phyloP scores from a whole-genome alignment of 495 filamentous ascomycete genomes.

The Hypoxylon rickii region DNA sequence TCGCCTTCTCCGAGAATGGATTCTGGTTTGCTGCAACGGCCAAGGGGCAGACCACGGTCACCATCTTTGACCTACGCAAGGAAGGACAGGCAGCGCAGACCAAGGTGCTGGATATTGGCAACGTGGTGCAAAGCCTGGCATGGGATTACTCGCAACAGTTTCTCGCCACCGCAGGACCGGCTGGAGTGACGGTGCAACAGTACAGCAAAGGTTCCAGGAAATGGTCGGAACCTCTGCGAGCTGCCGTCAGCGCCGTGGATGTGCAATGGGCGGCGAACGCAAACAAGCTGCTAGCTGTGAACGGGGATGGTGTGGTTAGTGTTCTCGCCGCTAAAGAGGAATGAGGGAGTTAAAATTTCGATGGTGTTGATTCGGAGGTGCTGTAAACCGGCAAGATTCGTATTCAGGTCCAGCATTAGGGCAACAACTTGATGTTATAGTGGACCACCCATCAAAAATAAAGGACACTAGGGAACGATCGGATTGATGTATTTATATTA shows the following conservation, averaged over 20 bases:
- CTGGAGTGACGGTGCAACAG: constrained; percentile 82
- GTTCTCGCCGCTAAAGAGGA: constrained; percentile 56
- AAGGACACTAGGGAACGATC: no score
- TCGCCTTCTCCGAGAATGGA: constrained; percentile 97
- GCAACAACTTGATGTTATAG: no score
- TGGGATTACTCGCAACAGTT: constrained; percentile 98
- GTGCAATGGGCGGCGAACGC: constrained; percentile 78
- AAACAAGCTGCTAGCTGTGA: constrained; percentile 74
- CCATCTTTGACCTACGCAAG: constrained; percentile 91
- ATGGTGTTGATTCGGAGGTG: no score
- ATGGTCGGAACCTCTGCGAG: constrained; percentile 86
- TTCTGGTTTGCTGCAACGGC: constrained; percentile 85
- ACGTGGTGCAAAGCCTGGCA: constrained; percentile 67
- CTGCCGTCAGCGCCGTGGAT: constrained; percentile 71
- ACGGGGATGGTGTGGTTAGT: constrained; percentile 72
- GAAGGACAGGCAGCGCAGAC: constrained; percentile 71
- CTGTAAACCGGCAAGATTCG: no score
- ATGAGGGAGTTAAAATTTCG: constrained; percentile 2
- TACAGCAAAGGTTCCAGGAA: constrained; percentile 81
- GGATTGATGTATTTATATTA: no score
- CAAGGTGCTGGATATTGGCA: constrained; percentile 83
- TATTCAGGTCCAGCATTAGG: no score
- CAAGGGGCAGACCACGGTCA: constrained; percentile 72
- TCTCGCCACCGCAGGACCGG: constrained; percentile 78
- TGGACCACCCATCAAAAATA: no score